phyloP scores from a whole-genome alignment of 352 stramenopile genomes.

The Phytophthora agathidicida region DNA sequence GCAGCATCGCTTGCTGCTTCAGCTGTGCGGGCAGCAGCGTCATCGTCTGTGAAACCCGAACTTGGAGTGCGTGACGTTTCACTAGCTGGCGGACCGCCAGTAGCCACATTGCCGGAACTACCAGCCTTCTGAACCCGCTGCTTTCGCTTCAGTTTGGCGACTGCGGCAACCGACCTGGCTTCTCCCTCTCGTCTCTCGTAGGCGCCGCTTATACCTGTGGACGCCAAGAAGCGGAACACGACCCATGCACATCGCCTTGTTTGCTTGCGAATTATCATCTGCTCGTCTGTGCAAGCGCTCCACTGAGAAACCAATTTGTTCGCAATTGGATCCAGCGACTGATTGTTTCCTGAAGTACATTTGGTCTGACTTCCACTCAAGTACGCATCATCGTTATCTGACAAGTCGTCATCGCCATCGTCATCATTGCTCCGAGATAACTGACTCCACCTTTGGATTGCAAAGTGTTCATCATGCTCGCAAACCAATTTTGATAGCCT shows the following conservation, averaged over 20 bases:
- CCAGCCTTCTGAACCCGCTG: conserved; percentile 55
- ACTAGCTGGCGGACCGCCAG: neutral
- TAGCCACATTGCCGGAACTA: conserved; percentile 17
- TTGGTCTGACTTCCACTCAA: conserved; percentile 9
- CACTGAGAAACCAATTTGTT: conserved; percentile 45
- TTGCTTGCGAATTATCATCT: conserved; percentile 74
- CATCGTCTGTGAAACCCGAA: conserved; percentile 57
- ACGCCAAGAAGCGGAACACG: conserved; percentile 82
- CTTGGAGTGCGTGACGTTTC: conserved; percentile 25
- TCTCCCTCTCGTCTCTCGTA: conserved; percentile 78
- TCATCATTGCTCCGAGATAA: conserved; percentile 34
- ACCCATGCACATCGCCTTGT: conserved; percentile 78
- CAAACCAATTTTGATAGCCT: conserved; percentile 48
- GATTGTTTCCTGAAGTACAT: neutral
- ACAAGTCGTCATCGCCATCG: conserved; percentile 34
- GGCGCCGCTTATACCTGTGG: conserved; percentile 70
- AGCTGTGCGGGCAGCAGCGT: conserved; percentile 55
- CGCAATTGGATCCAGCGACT: conserved; percentile 14
- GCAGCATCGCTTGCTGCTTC: conserved; percentile 83
- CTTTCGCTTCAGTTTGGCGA: conserved; percentile 79
- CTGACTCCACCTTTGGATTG: conserved; percentile 34
- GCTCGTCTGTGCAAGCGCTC: conserved; percentile 65
- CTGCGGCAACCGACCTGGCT: conserved; percentile 62
- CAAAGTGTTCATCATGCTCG: conserved; percentile 43
- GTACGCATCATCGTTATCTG: conserved; percentile 32